A percentile compares a stretch with the other conserved stretches of the same genome.
Evolutionary conservation across 192 early-diverging fungal genomes (phyloP).

Genomic region (Coemansia sp.): DNA sequence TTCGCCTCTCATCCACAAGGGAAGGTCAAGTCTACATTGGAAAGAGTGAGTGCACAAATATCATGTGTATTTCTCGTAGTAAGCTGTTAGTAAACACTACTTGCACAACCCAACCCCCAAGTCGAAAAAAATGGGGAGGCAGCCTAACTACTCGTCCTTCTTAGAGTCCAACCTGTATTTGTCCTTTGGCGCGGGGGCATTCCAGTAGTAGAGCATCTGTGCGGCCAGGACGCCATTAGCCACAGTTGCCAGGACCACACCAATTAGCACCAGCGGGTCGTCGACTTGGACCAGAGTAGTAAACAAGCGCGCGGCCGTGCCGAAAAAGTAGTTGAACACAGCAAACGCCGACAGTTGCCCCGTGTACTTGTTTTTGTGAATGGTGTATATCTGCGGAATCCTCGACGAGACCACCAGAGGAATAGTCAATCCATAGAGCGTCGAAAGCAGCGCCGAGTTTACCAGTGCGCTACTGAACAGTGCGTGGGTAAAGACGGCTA

Average conservation of each 20-base stretch:
- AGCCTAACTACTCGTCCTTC: constrained; percentile 26
- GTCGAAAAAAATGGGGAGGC: not conserved
- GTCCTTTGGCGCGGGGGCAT: constrained; percentile 47
- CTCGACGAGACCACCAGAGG: constrained; percentile 77
- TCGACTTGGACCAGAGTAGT: constrained; percentile 92
- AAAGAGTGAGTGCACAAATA: not conserved
- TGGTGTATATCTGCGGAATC: constrained; percentile 87
- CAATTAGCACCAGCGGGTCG: constrained; percentile 73
- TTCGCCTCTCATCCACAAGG: constrained; percentile 41
- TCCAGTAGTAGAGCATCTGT: constrained; percentile 82
- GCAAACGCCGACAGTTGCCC: constrained; percentile 92
- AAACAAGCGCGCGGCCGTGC: constrained; percentile 81
- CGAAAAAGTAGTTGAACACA: constrained; percentile 83
- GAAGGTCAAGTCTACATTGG: constrained; percentile 40
- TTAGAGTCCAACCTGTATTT: constrained; percentile 54
- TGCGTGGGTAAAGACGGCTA: constrained; percentile 53
- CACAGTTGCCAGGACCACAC: constrained; percentile 63
- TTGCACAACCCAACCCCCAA: not conserved
- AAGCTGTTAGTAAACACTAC: not conserved
- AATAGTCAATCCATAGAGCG: constrained; percentile 74
- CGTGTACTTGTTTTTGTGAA: constrained; percentile 78
- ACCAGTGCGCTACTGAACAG: constrained; percentile 57
- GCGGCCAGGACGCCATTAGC: constrained; percentile 76
- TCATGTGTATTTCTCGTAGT: not conserved
- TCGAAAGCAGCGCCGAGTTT: constrained; percentile 52